phyloP scores from a whole-genome alignment of 352 stramenopile genomes.

The Thalassiosira livingstoniorum region DNA sequence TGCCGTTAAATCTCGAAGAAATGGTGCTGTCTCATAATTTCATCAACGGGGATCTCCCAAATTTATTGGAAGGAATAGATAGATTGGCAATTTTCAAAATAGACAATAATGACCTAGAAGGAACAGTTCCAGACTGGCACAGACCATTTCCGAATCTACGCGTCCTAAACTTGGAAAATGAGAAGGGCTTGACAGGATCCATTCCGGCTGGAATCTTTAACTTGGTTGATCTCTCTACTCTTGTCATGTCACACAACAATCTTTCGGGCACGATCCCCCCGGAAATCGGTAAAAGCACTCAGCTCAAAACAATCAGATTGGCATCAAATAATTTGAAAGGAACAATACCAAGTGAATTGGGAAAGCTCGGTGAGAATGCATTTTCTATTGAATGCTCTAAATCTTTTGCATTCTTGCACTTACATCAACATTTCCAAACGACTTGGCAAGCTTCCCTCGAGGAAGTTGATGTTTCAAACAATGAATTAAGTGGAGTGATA shows the following conservation, averaged over 20 bases:
- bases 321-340: neutral
- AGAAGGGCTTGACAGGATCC: slow-evolving; percentile 1
- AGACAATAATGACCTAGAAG: slow-evolving; percentile 21
- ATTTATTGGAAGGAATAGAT: neutral
- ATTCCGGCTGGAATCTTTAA: slow-evolving; percentile 9
- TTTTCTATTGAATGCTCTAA: neutral
- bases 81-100: slow-evolving; percentile 21
- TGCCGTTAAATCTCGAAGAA: slow-evolving; percentile 28
- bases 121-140: slow-evolving; percentile 18
- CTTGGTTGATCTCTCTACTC: neutral
- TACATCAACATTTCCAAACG: neutral
- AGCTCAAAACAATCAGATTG: slow-evolving; percentile 3
- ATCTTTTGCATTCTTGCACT: neutral
- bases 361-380: neutral
- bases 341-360: neutral
- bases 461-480: neutral
- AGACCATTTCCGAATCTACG: slow-evolving; percentile 4
- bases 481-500: neutral
- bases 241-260: slow-evolving; percentile 11
- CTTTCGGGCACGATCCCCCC: neutral
- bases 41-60: slow-evolving; percentile 23
- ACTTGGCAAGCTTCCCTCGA: neutral
- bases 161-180: slow-evolving; percentile 8
- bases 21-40: slow-evolving; percentile 21
- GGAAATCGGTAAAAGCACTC: neutral